Base-by-base conservation (phyloP, 164 flowering plant genomes). In the Vitis amurensis region DNA sequence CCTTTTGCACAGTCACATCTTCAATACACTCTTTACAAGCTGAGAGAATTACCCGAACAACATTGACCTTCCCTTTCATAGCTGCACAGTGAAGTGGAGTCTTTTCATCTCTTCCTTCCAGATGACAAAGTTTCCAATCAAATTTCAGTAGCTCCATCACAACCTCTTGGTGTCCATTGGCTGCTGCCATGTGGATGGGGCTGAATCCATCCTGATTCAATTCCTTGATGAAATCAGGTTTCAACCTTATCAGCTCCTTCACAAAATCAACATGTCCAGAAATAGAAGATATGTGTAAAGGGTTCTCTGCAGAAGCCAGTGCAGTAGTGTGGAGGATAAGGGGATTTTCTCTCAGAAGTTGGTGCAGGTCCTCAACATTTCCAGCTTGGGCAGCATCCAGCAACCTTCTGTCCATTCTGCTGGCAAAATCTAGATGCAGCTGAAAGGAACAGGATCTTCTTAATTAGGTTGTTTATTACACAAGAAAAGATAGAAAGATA, bases 51-150 rank as follows among this genome's bases (percentile, higher is more conserved):
- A 70, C 79, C 37, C 9, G 17, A 3, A 86, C 51, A 8, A 77
- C 77, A 8, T 70, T 76, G 12, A 68, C 49, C 60, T 67, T 76
- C 17, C 84, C 87, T 67, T 64, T 76, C 4, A 74, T 44, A 2
- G 79, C 78, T 11, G 85, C 89, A 72, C 4, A 71, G 53, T 84
- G 86, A 47, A 86, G 74, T 11, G 85, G 75, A 16, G 84, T 80
- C 19, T 12, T 70, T 15, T 55, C 50, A 1, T 75, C 81, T 59
- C 67, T 67, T 47, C 83, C 79, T 56, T 70, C 30, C 0, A 77
- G 50, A 61, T 75, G 71, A 61, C 81, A 75, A 0, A 78, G 74
- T 9, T 63, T 60, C 3, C 3, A 5, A 15, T 69, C 71, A 48
- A 77, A 23, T 44, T 9, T 64, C 47, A 80, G 8, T 0, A 85